These are phyloP conservation scores for Metschnikowia cerradonensis DNA, from an alignment of 805 yeast species.

Conservation along the genomic window DNA sequence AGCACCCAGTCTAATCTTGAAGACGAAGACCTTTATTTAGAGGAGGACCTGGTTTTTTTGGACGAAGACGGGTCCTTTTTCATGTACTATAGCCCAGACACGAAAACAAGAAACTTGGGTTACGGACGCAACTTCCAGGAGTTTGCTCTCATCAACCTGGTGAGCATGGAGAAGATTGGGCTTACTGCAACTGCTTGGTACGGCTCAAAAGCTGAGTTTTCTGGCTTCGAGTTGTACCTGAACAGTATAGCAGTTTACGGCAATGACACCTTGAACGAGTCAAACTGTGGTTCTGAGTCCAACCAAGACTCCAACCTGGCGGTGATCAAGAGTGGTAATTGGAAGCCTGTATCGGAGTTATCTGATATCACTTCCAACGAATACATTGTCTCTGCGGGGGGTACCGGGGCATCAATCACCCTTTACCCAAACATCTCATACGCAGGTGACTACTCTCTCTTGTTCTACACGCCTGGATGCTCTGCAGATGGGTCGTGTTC, in stretches of 20 bases:
- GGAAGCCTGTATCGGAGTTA: conserved; percentile 24
- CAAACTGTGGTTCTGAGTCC: conserved; percentile 47
- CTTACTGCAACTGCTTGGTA: conserved; percentile 63
- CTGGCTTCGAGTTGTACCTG: conserved; percentile 71
- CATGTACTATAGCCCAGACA: conserved; percentile 31
- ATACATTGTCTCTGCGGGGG: conserved; percentile 30
- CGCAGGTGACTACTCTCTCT: conserved; percentile 70
- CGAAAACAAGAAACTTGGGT: conserved; percentile 34
- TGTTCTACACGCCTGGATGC: conserved; percentile 88
- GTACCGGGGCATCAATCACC: conserved; percentile 30
- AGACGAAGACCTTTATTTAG: conserved; percentile 10
- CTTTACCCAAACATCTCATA: conserved; percentile 67
- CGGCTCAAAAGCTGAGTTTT: conserved; percentile 64
- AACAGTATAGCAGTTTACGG: conserved; percentile 63
- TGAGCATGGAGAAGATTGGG: conserved; percentile 58
- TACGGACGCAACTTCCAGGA: conserved; percentile 63
- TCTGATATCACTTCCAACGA: conserved; percentile 24
- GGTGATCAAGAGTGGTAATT: conserved; percentile 25
- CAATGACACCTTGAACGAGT: conserved; percentile 65
- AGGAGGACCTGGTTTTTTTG: conserved; percentile 28
- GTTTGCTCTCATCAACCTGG: conserved; percentile 69
- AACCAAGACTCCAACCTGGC: conserved; percentile 24
- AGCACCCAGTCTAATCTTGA: conserved; percentile 23
- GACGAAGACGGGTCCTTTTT: conserved; percentile 33
- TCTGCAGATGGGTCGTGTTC: conserved; percentile 59